A percentile compares a stretch with the other conserved stretches of the same genome.
These are phyloP conservation scores for Boechera divaricarpa DNA, from an alignment of 345 rosid species.

Conservation along the genomic window DNA sequence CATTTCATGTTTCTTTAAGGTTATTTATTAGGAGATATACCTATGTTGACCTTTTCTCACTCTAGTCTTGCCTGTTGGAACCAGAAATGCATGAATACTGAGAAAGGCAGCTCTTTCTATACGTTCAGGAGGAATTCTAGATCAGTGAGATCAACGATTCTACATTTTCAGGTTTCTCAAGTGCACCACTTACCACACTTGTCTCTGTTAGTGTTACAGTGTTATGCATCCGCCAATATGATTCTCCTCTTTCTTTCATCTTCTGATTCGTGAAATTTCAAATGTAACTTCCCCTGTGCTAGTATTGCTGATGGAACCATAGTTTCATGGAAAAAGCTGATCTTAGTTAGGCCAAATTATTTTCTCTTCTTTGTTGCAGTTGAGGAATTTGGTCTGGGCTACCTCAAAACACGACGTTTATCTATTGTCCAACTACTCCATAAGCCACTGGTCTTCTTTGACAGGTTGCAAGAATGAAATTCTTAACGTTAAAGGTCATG, in stretches of 20 bases:
- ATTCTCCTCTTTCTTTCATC: neutral
- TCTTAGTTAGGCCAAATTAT: constrained; percentile 18
- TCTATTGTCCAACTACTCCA: constrained; percentile 67
- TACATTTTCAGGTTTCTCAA: constrained; percentile 72
- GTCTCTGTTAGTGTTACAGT: neutral
- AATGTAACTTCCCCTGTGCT: neutral
- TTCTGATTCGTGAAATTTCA: neutral
- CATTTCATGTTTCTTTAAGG: constrained; percentile 1
- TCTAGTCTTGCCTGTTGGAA: constrained; percentile 26
- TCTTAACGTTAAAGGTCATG: constrained; percentile 73
- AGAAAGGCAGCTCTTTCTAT: constrained; percentile 59
- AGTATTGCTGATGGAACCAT: constrained; percentile 9
- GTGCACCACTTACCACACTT: neutral
- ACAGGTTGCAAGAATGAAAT: constrained; percentile 56
- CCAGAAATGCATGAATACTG: constrained; percentile 58
- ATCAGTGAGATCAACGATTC: constrained; percentile 77
- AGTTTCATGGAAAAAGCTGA: neutral
- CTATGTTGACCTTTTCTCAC: constrained; percentile 9
- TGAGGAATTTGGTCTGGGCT: constrained; percentile 85
- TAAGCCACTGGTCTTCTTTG: constrained; percentile 76
- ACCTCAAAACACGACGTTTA: constrained; percentile 81
- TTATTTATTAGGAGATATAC: neutral
- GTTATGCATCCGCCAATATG: neutral
- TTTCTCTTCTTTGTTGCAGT: constrained; percentile 50
- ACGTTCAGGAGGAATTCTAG: constrained; percentile 68